Conservation (phyloP, 441 rosid species). For the Gossypium trilobum region DNA sequence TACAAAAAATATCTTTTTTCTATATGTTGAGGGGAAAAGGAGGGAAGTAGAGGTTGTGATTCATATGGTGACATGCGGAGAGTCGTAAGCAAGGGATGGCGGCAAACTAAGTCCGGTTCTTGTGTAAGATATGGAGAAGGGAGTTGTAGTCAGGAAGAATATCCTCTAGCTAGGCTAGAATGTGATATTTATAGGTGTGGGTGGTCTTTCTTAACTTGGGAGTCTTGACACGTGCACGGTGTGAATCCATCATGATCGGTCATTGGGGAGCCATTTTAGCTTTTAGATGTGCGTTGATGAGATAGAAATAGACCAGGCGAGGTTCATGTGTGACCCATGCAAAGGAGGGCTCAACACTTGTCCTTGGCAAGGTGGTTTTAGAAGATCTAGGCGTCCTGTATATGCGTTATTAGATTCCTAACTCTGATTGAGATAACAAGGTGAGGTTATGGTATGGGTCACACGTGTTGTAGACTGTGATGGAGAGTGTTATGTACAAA, state of each 20-base stretch:
- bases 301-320: not conserved
- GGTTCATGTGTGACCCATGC: not conserved
- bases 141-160: not conserved
- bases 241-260: not conserved
- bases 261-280: not conserved
- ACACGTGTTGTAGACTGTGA: not conserved
- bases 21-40: not conserved
- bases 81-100: not conserved
- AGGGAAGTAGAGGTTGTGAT: not conserved
- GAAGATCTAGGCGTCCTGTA: not conserved
- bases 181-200: not conserved
- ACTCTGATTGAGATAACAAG: not conserved
- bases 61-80: not conserved
- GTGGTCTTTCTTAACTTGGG: not conserved
- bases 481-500: not conserved
- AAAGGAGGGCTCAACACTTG: not conserved
- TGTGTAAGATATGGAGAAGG: not conserved
- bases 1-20: not conserved
- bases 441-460: not conserved
- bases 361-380: not conserved
- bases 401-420: not conserved
- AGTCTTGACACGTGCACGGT: not conserved
- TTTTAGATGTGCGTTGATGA: not conserved
- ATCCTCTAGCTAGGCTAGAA: not conserved
- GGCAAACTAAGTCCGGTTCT: not conserved